These are phyloP conservation scores for Prosopis cineraria DNA, from an alignment of 306 rosid species.

Conservation along the genomic window DNA sequence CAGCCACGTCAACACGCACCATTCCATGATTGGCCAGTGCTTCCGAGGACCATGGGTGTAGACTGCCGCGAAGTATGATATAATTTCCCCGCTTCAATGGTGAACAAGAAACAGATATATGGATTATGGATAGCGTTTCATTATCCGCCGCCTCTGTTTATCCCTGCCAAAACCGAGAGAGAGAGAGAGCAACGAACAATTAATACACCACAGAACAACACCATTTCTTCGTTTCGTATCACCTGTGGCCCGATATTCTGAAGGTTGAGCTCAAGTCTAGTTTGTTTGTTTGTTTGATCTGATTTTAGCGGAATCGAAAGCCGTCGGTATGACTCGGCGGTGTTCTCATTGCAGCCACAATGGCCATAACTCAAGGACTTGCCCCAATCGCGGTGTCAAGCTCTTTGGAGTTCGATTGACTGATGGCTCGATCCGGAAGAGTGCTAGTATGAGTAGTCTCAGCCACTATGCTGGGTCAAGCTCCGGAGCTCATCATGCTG, in stretches of 20 bases:
- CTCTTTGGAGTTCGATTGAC: slow-evolving; percentile 91
- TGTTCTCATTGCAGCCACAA: slow-evolving; percentile 99
- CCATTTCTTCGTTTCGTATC: slow-evolving; percentile 25
- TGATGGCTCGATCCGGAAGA: slow-evolving; percentile 89
- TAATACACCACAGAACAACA: background rate
- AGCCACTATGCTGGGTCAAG: slow-evolving; percentile 55
- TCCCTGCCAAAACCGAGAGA: slow-evolving; percentile 36
- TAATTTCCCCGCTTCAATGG: slow-evolving; percentile 13
- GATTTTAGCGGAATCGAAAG: background rate
- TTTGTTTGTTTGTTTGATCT: slow-evolving; percentile 24
- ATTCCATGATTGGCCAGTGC: background rate
- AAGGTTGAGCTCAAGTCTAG: background rate
- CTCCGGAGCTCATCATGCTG: slow-evolving; percentile 38
- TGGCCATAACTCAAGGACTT: slow-evolving; percentile 98
- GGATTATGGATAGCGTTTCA: slow-evolving; percentile 33
- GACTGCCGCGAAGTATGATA: background rate
- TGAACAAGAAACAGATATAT: slow-evolving; percentile 27
- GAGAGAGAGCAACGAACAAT: background rate
- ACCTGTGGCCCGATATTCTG: background rate
- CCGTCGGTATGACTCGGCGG: slow-evolving; percentile 73
- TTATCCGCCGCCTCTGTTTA: slow-evolving; percentile 26
- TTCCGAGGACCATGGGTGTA: background rate
- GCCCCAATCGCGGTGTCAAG: slow-evolving; percentile 96
- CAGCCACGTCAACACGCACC: background rate
- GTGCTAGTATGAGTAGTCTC: slow-evolving; percentile 82